Evolutionary conservation across 495 filamentous ascomycete species (phyloP).

Genomic region (Pseudotulostoma volvatum): DNA sequence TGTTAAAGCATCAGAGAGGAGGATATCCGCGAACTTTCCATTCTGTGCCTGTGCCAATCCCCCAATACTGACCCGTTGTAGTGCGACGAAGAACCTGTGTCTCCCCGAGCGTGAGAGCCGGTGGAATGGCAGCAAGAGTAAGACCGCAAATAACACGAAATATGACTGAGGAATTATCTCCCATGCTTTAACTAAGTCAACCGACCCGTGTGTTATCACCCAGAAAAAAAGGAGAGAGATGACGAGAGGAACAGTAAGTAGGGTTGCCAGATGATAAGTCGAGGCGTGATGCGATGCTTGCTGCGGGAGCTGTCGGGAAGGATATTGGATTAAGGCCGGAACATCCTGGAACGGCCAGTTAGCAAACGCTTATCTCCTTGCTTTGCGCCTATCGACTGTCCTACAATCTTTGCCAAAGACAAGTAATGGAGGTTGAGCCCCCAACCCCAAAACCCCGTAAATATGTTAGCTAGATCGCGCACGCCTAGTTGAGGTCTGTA

Average conservation of each 20-base stretch:
- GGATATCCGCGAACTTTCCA: slow-evolving; percentile 84
- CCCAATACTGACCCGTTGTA: slow-evolving; percentile 59
- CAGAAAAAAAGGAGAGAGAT: slow-evolving; percentile 68
- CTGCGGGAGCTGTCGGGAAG: slow-evolving; percentile 42
- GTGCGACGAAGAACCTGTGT: slow-evolving; percentile 49
- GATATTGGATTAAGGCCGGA: slow-evolving; percentile 64
- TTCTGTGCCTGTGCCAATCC: slow-evolving; percentile 65
- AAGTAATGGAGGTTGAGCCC: slow-evolving; percentile 74
- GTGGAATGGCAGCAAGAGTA: slow-evolving; percentile 59
- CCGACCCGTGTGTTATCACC: slow-evolving; percentile 52
- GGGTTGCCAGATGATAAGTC: slow-evolving; percentile 63
- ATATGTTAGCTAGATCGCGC: slow-evolving; percentile 1
- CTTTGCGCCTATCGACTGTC: no score
- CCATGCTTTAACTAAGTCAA: slow-evolving; percentile 49
- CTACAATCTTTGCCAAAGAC: slow-evolving; percentile 50
- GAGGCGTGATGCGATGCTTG: slow-evolving; percentile 60
- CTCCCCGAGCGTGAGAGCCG: slow-evolving; percentile 57
- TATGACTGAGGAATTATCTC: slow-evolving; percentile 71
- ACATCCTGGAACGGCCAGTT: slow-evolving; percentile 42
- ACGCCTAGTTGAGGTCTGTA: no score
- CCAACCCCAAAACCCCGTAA: slow-evolving; percentile 71
- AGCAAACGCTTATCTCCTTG: slow-evolving; percentile 4
- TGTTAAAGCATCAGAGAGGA: slow-evolving; percentile 88
- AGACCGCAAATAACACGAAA: slow-evolving; percentile 48
- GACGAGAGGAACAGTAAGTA: slow-evolving; percentile 51